Evolutionary conservation across 2,329 filamentous ascomycete species (phyloP).

Genomic region (Periconia macrospinosa): DNA sequence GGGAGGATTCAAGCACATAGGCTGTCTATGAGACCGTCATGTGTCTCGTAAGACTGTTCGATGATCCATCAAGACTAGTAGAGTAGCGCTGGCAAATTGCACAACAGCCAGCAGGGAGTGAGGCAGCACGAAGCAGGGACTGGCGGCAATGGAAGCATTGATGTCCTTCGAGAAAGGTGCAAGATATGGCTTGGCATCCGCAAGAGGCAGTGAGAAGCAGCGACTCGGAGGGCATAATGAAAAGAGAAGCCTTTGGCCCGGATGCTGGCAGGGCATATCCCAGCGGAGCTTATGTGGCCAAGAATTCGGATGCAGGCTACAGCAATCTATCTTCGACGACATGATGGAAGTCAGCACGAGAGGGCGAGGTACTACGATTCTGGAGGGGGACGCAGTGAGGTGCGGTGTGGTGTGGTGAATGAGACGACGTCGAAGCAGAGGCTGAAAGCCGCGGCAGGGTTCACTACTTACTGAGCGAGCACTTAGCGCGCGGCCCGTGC

Average conservation of each 20-base stretch:
- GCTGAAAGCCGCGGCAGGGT: slow-evolving; percentile 23
- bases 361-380: neutral
- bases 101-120: slow-evolving; percentile 13
- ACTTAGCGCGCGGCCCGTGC: slow-evolving; percentile 20
- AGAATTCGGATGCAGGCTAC: slow-evolving; percentile 8
- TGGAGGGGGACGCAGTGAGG: neutral
- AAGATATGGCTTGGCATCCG: slow-evolving; percentile 21
- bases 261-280: slow-evolving; percentile 17
- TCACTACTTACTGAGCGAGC: neutral
- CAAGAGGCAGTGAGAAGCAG: slow-evolving; percentile 22
- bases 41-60: slow-evolving; percentile 18
- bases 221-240: slow-evolving; percentile 14
- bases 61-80: slow-evolving; percentile 19
- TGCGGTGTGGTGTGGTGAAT: slow-evolving; percentile 8
- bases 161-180: slow-evolving; percentile 30
- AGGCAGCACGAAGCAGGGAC: slow-evolving; percentile 14
- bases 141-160: slow-evolving; percentile 18
- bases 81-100: slow-evolving; percentile 23
- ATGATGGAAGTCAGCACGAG: neutral
- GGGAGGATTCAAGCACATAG: slow-evolving; percentile 18
- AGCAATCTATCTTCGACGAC: slow-evolving; percentile 34
- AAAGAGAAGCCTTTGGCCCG: slow-evolving; percentile 31
- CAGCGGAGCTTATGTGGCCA: slow-evolving; percentile 11
- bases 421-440: slow-evolving; percentile 18
- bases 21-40: slow-evolving; percentile 23